Percentiles rank a stretch among this genome's conserved stretches.
Evolutionary conservation across 371 early-diverging fungal genomes (phyloP).

Genomic region (Mortierella sp.): DNA sequence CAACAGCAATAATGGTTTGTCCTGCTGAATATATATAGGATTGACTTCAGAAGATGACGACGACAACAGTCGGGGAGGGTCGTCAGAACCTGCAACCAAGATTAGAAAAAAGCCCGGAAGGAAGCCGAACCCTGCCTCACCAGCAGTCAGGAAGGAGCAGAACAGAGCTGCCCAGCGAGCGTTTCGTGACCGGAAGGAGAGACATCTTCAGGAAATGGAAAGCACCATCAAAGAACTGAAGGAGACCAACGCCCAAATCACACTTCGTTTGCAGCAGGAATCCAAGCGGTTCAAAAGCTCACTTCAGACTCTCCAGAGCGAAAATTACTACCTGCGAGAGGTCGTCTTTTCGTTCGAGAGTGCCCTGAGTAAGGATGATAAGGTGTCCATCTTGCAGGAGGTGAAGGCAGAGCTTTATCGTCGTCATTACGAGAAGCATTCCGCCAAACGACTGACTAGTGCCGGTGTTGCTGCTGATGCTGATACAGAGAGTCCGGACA

Average conservation of each 20-base stretch:
- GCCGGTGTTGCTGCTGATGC: not conserved
- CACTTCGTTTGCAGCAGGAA: constrained; percentile 57
- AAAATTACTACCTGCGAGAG: constrained; percentile 69
- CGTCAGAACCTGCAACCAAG: constrained; percentile 25
- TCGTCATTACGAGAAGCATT: constrained; percentile 45
- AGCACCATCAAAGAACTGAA: constrained; percentile 69
- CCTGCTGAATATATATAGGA: too few species aligned
- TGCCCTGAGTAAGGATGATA: constrained; percentile 40
- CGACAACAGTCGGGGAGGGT: not conserved
- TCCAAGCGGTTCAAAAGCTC: constrained; percentile 56
- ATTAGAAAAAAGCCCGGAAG: constrained; percentile 80
- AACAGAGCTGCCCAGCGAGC: constrained; percentile 85
- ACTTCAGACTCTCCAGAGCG: constrained; percentile 64
- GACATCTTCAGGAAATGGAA: constrained; percentile 74
- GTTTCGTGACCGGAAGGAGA: constrained; percentile 82
- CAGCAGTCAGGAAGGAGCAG: constrained; percentile 79
- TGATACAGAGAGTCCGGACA: not conserved
- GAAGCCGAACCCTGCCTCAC: constrained; percentile 77
- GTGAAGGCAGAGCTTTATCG: constrained; percentile 50
- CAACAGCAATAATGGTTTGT: too few species aligned
- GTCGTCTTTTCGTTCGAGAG: constrained; percentile 63
- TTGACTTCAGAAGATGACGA: constrained; percentile 21
- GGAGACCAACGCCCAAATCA: constrained; percentile 59
- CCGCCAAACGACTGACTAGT: constrained; percentile 14
- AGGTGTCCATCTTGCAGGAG: constrained; percentile 31